These are phyloP conservation scores for Amaranthus hypochondriacus DNA, from an alignment of 148 eudicot species.

Conservation along the genomic window DNA sequence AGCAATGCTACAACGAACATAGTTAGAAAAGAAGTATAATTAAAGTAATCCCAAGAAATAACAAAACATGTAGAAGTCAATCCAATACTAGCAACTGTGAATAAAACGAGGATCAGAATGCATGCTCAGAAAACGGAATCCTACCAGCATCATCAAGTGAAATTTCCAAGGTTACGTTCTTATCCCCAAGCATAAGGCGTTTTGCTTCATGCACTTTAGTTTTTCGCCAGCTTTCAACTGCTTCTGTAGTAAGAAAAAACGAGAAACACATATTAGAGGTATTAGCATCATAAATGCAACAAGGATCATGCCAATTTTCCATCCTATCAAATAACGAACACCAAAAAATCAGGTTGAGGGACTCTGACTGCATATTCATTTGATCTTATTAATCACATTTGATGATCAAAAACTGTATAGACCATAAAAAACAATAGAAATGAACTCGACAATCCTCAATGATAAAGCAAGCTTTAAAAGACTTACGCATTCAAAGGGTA, in stretches of 20 bases:
- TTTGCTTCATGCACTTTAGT: conserved; percentile 54
- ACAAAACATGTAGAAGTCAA: neutral
- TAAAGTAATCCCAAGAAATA: neutral
- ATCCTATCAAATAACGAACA: neutral
- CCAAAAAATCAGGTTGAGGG: neutral
- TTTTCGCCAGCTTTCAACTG: conserved; percentile 69
- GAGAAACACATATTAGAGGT: conserved; percentile 5
- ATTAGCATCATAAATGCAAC: neutral
- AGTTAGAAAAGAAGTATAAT: neutral
- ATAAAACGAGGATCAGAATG: neutral
- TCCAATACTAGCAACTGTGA: neutral
- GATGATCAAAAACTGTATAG: neutral
- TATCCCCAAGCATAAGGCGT: conserved; percentile 31
- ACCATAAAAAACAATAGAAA: too few species aligned
- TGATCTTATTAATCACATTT: neutral
- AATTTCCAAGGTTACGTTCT: conserved; percentile 35
- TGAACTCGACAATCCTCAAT: too few species aligned
- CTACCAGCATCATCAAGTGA: conserved; percentile 65
- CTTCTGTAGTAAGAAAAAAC: conserved; percentile 41
- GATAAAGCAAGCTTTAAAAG: neutral
- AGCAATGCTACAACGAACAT: conserved; percentile 41
- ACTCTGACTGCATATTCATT: neutral
- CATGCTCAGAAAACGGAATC: conserved; percentile 4
- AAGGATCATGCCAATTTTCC: neutral
- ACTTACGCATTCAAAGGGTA: neutral